Evolutionary conservation across 805 yeast species (phyloP).

Genomic region (Saccharomycopsis fibuligera): DNA sequence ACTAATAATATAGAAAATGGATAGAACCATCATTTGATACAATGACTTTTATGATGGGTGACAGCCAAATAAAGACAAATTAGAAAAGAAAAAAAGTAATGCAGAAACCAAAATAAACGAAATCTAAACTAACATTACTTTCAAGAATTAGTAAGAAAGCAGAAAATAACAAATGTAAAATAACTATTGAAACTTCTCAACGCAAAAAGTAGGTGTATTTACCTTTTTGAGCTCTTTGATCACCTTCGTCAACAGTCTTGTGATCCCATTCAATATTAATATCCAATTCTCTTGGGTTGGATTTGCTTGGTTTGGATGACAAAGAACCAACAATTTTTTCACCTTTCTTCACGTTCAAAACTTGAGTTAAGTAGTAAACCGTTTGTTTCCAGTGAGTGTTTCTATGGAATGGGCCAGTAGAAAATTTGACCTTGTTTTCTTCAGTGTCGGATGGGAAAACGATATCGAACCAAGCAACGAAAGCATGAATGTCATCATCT

Average conservation of each 20-base stretch:
- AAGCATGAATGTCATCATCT: slow-evolving; percentile 80
- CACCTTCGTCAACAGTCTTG: slow-evolving; percentile 37
- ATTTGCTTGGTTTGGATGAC: slow-evolving; percentile 66
- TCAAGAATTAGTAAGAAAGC: neutral
- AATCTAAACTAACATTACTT: neutral
- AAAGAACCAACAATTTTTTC: slow-evolving; percentile 69
- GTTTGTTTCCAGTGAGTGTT: slow-evolving; percentile 99
- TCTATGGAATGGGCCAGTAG: slow-evolving; percentile 90
- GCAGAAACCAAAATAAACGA: neutral
- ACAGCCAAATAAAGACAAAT: neutral
- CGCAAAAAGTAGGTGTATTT: slow-evolving; percentile 68
- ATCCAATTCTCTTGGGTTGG: slow-evolving; percentile 87
- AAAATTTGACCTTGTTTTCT: slow-evolving; percentile 53
- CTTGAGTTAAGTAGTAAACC: slow-evolving; percentile 83
- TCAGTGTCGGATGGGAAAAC: slow-evolving; percentile 62
- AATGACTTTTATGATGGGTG: neutral
- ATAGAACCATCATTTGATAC: too few relatives aligned
- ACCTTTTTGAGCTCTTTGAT: slow-evolving; percentile 50
- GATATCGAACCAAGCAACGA: slow-evolving; percentile 92
- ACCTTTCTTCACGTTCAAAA: slow-evolving; percentile 67
- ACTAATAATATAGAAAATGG: too few relatives aligned
- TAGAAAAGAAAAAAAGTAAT: neutral
- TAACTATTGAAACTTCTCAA: slow-evolving; percentile 27
- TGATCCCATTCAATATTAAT: slow-evolving; percentile 56
- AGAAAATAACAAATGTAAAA: neutral